These are phyloP conservation scores for Nakazawaea ambrosiae DNA, from an alignment of 805 yeast genomes.

Conservation along the genomic window DNA sequence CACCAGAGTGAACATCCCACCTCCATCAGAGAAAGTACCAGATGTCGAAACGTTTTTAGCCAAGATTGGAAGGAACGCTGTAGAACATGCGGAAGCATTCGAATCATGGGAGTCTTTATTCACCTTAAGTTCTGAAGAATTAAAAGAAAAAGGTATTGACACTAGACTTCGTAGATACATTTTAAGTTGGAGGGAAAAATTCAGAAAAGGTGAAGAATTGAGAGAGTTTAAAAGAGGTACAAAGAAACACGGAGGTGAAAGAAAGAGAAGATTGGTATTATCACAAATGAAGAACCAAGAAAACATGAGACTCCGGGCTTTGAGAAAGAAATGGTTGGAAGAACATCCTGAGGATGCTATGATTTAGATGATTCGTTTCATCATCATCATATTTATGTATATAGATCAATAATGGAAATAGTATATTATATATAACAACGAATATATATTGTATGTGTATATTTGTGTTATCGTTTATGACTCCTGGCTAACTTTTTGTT, in stretches of 20 bases:
- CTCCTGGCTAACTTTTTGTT: no score
- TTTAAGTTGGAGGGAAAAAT: conserved; percentile 64
- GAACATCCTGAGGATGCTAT: conserved; percentile 11
- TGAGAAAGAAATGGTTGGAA: conserved; percentile 18
- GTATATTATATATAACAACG: not conserved
- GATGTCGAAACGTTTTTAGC: conserved; percentile 68
- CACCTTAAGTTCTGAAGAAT: conserved; percentile 38
- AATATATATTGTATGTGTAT: no score
- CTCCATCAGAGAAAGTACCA: conserved; percentile 48
- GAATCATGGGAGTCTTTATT: conserved; percentile 72
- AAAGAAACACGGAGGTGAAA: conserved; percentile 87
- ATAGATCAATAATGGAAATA: not conserved
- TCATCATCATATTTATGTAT: no score
- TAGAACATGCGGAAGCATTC: conserved; percentile 61
- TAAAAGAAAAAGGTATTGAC: conserved; percentile 78
- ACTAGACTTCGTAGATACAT: conserved; percentile 66
- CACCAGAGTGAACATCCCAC: no score
- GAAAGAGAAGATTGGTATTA: conserved; percentile 59
- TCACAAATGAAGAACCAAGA: conserved; percentile 57
- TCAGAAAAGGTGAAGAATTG: conserved; percentile 45
- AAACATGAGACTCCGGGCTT: conserved; percentile 29
- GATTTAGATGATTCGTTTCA: no score
- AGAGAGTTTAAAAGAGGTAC: conserved; percentile 49
- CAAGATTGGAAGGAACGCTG: conserved; percentile 71
- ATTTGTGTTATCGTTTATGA: no score